A percentile compares a stretch with the other conserved stretches of the same genome.
These are phyloP conservation scores for Fusarium marasasianum DNA, from an alignment of 2,329 filamentous ascomycete species.

Conservation along the genomic window DNA sequence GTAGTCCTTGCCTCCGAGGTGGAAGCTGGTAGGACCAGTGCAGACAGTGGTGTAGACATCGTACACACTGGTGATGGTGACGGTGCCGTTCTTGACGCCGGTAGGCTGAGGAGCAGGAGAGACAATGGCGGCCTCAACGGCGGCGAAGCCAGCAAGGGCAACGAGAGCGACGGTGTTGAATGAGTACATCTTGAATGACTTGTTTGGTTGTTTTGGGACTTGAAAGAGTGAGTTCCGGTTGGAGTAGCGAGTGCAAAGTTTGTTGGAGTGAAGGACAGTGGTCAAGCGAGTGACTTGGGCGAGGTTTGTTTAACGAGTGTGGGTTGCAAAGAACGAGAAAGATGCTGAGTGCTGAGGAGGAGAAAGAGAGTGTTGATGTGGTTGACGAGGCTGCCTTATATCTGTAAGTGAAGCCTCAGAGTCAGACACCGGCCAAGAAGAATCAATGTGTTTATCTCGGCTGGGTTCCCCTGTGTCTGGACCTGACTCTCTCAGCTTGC, in stretches of 20 bases:
- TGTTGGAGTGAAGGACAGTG: constrained; percentile 14
- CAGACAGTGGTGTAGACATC: constrained; percentile 53
- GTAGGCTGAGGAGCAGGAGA: constrained; percentile 13
- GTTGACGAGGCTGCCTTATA: constrained; percentile 36
- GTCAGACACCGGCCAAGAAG: background rate
- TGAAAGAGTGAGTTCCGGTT: constrained; percentile 9
- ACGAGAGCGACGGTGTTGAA: constrained; percentile 39
- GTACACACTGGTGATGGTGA: constrained; percentile 49
- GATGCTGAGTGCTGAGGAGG: constrained; percentile 16
- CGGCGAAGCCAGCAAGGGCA: constrained; percentile 37
- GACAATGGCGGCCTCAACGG: constrained; percentile 28
- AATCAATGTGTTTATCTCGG: background rate
- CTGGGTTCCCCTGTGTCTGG: background rate
- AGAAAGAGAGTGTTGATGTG: background rate
- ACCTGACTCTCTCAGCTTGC: constrained; percentile 1
- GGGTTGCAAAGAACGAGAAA: constrained; percentile 13
- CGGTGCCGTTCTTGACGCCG: constrained; percentile 37
- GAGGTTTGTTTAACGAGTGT: constrained; percentile 33
- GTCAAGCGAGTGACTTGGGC: constrained; percentile 42
- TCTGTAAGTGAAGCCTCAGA: constrained; percentile 15
- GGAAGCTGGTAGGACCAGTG: constrained; percentile 60
- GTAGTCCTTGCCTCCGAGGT: constrained; percentile 61
- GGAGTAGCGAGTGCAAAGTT: constrained; percentile 7
- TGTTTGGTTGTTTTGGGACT: constrained; percentile 13
- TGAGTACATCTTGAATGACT: constrained; percentile 41